Base-by-base conservation (phyloP, 805 yeast genomes). In the Saccharomycopsis fermentans region DNA sequence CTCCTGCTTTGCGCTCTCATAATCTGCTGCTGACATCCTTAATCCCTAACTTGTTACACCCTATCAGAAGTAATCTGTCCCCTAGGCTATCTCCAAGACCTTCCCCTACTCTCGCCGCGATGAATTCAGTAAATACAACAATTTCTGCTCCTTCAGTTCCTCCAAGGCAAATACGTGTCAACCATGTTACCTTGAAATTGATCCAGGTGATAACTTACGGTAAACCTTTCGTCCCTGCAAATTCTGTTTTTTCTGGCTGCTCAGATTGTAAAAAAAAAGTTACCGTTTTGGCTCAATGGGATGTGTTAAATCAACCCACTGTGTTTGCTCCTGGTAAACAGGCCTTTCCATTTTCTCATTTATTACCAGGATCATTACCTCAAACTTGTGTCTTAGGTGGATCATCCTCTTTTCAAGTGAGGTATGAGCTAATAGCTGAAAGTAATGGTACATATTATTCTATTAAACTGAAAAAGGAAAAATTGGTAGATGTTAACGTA, bases 281-380 rank as follows among this genome's bases (percentile, higher is more conserved):
- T 2, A 82, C 81, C 14, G 86, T 82, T 39, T 74, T 94, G 64
- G 95, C 96, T 32, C 74, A 84, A 56, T 94, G 99, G 99, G 90
- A 90, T 65, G 86, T 94, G 11, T 76, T 94, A 58, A 73, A 80
- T 4, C 75, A 77, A 34, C 74, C 81, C 0, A 76, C 82, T 1
- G 74, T 78, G n/a, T 80, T 90, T 62, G 74, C 83, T 6, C 70
- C 74, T 4, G 94, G 92, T 0, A 74, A 78, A 17, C 96, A 94
- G 66, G 90, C 87, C 1, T 94, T 88, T 69, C 99, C 99, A 1
- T 92, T 94, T 68, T 86, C 96, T 21, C 90, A 90, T 69, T 73
- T 94, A 47, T 69, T 94, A 8, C 96, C 97, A 0, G 99, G 99
- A 0, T 76, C 86, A 26, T 70, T 90, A 34, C 97, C 98, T 0